These are phyloP conservation scores for Gentiana macrophylla DNA, from an alignment of 257 asterid genomes.

Conservation along the genomic window DNA sequence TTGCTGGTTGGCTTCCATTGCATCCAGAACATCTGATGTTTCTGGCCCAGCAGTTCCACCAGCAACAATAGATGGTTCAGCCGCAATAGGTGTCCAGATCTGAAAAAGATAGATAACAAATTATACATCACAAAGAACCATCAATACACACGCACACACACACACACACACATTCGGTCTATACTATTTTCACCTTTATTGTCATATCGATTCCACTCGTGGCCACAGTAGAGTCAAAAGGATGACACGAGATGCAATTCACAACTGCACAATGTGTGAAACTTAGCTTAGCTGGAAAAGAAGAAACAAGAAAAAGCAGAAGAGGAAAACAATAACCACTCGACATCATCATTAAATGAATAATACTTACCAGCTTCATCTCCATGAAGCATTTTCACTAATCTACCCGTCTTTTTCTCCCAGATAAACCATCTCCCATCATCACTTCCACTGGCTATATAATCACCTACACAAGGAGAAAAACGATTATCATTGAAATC, in stretches of 20 bases:
- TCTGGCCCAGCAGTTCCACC: constrained; percentile 71
- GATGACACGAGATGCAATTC: constrained; percentile 92
- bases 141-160: background rate
- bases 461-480: constrained; percentile 54
- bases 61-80: constrained; percentile 64
- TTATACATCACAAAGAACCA: constrained; percentile 6
- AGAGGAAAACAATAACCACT: background rate
- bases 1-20: constrained; percentile 78
- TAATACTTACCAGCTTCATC: constrained; percentile 67
- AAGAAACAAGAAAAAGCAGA: constrained; percentile 3
- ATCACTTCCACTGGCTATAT: constrained; percentile 93
- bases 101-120: constrained; percentile 19
- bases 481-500: background rate
- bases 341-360: background rate
- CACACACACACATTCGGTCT: background rate
- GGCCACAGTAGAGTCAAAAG: constrained; percentile 72
- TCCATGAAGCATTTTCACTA: constrained; percentile 81
- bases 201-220: constrained; percentile 98
- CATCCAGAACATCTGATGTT: constrained; percentile 49
- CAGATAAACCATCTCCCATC: constrained; percentile 98
- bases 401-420: constrained; percentile 86
- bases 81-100: constrained; percentile 87
- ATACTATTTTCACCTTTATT: constrained; percentile 57
- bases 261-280: constrained; percentile 53
- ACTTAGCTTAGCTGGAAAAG: constrained; percentile 8